These are phyloP conservation scores for Logfia minima DNA, from an alignment of 129 eudicot species.

Conservation along the genomic window DNA sequence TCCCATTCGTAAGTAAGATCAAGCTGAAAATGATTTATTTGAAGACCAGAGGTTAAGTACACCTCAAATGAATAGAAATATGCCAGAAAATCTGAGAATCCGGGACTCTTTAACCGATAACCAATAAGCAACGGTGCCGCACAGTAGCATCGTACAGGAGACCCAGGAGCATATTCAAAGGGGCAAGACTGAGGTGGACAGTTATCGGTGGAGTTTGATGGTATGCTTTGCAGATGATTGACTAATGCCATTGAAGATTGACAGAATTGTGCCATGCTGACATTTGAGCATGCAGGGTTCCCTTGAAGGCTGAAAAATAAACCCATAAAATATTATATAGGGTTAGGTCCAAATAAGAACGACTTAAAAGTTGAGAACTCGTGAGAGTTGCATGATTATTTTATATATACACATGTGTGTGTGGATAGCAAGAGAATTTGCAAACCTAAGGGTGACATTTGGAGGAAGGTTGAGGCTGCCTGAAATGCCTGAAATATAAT, in stretches of 20 bases:
- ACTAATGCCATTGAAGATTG: conserved; percentile 31
- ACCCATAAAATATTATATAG: no score
- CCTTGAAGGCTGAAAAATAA: conserved; percentile 68
- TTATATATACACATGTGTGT: no score
- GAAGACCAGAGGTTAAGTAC: conserved; percentile 57
- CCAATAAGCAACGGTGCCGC: conserved; percentile 65
- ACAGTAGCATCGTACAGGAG: conserved; percentile 64
- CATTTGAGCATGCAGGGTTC: conserved; percentile 65
- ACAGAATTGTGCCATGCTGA: conserved; percentile 42
- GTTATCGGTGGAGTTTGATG: conserved; percentile 28
- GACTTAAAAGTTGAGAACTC: no score
- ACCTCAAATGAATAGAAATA: conserved; percentile 50
- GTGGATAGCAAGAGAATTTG: neutral
- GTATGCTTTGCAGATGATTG: conserved; percentile 31
- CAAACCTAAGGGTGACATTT: conserved; percentile 76
- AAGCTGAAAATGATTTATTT: conserved; percentile 51
- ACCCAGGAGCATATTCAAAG: conserved; percentile 62
- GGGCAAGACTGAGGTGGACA: conserved; percentile 64
- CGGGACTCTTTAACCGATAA: conserved; percentile 82
- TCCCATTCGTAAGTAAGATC: conserved; percentile 51
- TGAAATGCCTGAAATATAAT: conserved; percentile 56
- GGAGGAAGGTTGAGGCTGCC: conserved; percentile 54
- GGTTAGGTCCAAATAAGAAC: no score
- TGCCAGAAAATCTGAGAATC: conserved; percentile 49
- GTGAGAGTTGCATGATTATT: no score